phyloP scores from a whole-genome alignment of 306 rosid species.

The Oemleria cerasiformis region DNA sequence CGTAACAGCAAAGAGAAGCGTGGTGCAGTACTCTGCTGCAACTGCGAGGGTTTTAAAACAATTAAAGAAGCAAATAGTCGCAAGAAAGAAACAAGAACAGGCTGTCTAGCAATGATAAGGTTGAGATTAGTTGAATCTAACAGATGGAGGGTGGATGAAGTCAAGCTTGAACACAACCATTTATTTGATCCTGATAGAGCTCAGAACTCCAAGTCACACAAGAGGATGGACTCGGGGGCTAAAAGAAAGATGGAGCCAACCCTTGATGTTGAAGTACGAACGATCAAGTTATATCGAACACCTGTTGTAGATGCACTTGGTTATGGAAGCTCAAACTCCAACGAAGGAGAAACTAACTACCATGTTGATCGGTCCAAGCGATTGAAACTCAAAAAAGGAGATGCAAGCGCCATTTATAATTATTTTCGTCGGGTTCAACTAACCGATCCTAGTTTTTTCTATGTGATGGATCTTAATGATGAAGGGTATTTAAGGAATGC shows the following conservation, averaged over 20 bases:
- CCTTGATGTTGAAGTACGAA: conserved; percentile 75
- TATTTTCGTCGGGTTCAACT: conserved; percentile 66
- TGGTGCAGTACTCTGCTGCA: conserved; percentile 97
- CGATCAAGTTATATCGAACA: conserved; percentile 79
- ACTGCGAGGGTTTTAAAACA: conserved; percentile 89
- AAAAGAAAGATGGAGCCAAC: conserved; percentile 84
- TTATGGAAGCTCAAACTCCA: conserved; percentile 56
- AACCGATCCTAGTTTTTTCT: conserved; percentile 75
- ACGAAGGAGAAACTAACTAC: conserved; percentile 56
- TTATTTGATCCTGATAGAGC: conserved; percentile 92
- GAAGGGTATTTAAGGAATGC: conserved; percentile 78
- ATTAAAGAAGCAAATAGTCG: conserved; percentile 78
- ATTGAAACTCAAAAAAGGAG: conserved; percentile 72
- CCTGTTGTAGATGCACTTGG: conserved; percentile 51
- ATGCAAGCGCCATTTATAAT: conserved; percentile 52
- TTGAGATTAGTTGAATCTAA: conserved; percentile 88
- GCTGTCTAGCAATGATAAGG: conserved; percentile 92
- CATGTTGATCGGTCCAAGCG: conserved; percentile 39
- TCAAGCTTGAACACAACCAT: conserved; percentile 93
- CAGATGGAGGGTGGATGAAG: conserved; percentile 95
- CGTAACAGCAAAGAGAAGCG: conserved; percentile 98
- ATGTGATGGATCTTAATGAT: conserved; percentile 81
- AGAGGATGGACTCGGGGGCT: conserved; percentile 64
- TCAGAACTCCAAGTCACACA: conserved; percentile 96
- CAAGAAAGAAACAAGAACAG: conserved; percentile 92